Evolutionary conservation across 2,329 filamentous ascomycete genomes (phyloP), one percentile per base, ranked within the genome.

Genomic region (Endoconidiophora laricicola): DNA sequence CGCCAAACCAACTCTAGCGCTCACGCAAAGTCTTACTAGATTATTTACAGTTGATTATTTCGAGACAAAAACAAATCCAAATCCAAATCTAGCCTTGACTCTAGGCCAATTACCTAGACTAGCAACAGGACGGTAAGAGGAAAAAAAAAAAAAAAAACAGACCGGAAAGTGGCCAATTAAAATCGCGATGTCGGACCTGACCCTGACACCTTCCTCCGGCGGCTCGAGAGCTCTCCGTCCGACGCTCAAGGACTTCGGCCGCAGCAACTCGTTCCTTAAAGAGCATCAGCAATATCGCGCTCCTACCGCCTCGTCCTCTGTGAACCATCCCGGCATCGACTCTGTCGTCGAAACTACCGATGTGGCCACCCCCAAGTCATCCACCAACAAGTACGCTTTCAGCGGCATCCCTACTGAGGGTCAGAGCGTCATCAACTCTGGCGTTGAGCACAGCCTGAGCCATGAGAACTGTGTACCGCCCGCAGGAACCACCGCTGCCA

Each of bases 251-350:
- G 62, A 65, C 48, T 74, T 72, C 71, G 71, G 76, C 58, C 52
- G 52, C 37, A 78, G 72, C 65, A 74, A 71, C 61, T 79, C 76
- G 12, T 80, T 76, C 59, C 66, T 80, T 51, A 70, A 70, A 60
- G 76, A 80, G 56, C 73, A 79, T 58, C 76, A 79, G 61, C 74
- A 80, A 58, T 78, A 77, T 56, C 73, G 76, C 45, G 72, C 74
- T 26, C 73, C 74, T 9, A 64, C 65, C 53, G 68, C 68, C 54
- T 67, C 71, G 44, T 75, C 78, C 24, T 66, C 66, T 51, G 68
- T 71, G 59, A 74, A 74, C 14, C 70, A 73, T 60, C 75, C 76
- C 55, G 76, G 76, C 54, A 81, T 81, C 57, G 78, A 81, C 59
- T 77, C 75, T 43, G 75, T 81, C 14, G 71, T 81, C 47, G 77